Conservation (phyloP, 164 flowering plant species). For the Brasenia schreberi region DNA sequence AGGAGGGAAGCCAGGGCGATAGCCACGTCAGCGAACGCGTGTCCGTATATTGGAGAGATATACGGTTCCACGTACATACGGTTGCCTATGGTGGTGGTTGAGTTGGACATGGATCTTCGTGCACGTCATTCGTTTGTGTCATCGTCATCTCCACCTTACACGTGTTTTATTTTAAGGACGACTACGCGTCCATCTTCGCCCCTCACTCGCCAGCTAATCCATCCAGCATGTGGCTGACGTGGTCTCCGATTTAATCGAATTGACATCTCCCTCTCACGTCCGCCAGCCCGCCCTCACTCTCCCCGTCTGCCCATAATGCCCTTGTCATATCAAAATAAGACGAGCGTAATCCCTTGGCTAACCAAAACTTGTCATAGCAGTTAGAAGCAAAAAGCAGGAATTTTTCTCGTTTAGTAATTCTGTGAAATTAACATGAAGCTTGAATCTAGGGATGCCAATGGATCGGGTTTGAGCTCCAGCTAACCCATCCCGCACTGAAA, state of each 20-base stretch:
- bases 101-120: background rate
- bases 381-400: too few relatives aligned
- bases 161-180: background rate
- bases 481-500: too few relatives aligned
- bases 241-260: background rate
- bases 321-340: too few relatives aligned
- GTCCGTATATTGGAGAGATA: background rate
- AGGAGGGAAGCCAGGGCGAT: background rate
- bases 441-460: too few relatives aligned
- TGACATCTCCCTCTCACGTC: background rate
- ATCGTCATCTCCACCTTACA: background rate
- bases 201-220: background rate
- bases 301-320: background rate
- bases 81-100: background rate
- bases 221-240: background rate
- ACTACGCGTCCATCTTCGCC: background rate
- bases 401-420: too few relatives aligned
- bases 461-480: too few relatives aligned
- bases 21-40: background rate
- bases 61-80: background rate
- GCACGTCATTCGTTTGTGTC: background rate
- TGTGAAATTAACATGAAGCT: too few relatives aligned
- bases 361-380: too few relatives aligned
- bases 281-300: background rate
- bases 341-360: too few relatives aligned